Base-by-base conservation (phyloP, 2,329 filamentous ascomycete species). In the Colletotrichum paranaense region DNA sequence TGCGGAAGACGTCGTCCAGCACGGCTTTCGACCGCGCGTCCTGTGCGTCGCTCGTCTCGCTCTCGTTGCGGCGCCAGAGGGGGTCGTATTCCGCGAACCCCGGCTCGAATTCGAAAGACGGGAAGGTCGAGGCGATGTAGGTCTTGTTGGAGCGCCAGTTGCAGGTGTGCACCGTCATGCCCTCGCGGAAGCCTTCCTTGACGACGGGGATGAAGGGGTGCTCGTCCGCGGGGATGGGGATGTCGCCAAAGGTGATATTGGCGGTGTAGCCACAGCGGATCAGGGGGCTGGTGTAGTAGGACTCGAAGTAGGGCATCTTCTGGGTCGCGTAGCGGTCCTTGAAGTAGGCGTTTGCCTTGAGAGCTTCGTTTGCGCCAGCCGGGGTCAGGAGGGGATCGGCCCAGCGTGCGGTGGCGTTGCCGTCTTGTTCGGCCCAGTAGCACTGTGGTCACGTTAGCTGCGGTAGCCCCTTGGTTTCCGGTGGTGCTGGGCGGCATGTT, bases 111-210 rank as follows among this genome's bases (percentile, higher is more conserved):
- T 76, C 77, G 77, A 87, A 92, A 1, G 76, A 78, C 0, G 90
- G 90, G 62, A 90, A 89, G 4, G 85, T 82, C 3, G 81, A 74
- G 19, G 82, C 81, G 74, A 94, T 91, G 71, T 86, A 85, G 0
- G 86, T 85, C 77, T 85, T 88, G 76, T 82, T 88, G 26, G 87
- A 88, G 11, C 92, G 86, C 35, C 88, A 86, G 80, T 94, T 91
- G 79, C 92, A 94, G 0, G 92, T 93, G 78, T 93, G 92, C 55
- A 91, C 88, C 67, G 88, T 90, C 68, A 94, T 89, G 2, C 89
- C 88, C 80, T 94, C 92, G 35, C 92, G 86, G 75, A 94, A 84
- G 46, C 88, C 79, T 77, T 94, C 92, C 80, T 93, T 93, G 74
- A 94, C 82, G 1, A 84, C 83, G 0, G 91, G 92, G 2, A 81